Conservation (phyloP, 352 stramenopile genomes). For the Phytophthora quininea region DNA sequence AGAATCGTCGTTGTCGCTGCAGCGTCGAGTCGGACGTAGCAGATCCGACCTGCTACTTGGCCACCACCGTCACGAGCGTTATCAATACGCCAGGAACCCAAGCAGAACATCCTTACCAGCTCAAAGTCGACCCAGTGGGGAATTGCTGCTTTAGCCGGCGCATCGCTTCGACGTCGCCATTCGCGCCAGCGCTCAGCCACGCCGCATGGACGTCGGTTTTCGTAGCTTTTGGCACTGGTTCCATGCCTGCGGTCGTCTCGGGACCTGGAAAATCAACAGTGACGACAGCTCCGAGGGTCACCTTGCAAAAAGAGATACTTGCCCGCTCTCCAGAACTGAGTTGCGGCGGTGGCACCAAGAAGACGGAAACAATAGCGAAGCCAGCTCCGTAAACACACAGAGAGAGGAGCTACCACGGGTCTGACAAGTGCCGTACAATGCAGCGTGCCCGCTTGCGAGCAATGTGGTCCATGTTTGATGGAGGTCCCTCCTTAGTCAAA, state of each 20-base stretch:
- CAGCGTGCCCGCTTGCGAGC: no score
- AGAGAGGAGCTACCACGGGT: no score
- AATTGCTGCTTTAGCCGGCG: conserved; percentile 7
- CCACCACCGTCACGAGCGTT: no score
- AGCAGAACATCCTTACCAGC: conserved; percentile 11
- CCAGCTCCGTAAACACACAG: no score
- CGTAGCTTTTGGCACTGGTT: neutral
- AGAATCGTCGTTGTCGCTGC: conserved; percentile 10
- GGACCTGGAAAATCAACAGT: conserved; percentile 11
- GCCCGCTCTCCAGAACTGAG: no score
- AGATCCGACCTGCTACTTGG: conserved; percentile 12
- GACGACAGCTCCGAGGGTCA: neutral
- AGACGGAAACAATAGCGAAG: no score
- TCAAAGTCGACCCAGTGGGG: conserved; percentile 30
- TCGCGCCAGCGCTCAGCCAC: conserved; percentile 25
- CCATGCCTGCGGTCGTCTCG: neutral
- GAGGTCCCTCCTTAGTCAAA: no score
- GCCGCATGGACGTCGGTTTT: conserved; percentile 13
- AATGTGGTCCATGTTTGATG: no score
- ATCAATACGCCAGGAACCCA: no score
- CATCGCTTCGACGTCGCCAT: conserved; percentile 21
- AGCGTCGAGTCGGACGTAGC: conserved; percentile 15
- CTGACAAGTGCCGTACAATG: no score
- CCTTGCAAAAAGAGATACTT: no score
- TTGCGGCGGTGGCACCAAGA: no score